Evolutionary conservation across 2,329 filamentous ascomycete species (phyloP), one percentile per base, ranked within the genome.

Genomic region (Alternaria sp.): DNA sequence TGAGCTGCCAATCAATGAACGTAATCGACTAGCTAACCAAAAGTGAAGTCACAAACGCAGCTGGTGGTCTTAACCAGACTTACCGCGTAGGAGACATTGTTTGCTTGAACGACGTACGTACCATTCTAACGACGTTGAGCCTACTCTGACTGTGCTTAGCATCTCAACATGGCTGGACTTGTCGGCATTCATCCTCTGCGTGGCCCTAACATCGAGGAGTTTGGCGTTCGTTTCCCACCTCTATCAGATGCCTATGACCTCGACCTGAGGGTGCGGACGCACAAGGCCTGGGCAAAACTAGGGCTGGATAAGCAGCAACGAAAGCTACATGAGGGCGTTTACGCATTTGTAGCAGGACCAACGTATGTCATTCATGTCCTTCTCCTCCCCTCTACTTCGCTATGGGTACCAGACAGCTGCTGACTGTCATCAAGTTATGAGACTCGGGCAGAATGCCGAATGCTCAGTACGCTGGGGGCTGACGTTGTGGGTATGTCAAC

Each of bases 401-500:
- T 54, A 59, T 43, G 18, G 18, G 12, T 27, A 18, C 44, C 11
- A 12, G 46, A 34, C 38, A 41, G 32, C 18, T 38, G 49, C 65
- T 75, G 61, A 66, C 30, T n/a, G 46, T 25, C 46, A 25, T 10
- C 51, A 55, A 86, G 84, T 50, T 90, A 89, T 71, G 88, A 90
- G 72, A 90, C 88, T 2, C 81, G 88, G 62, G 87, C 87, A 1
- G 88, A 90, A 73, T 89, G 87, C 70, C 83, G 87, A 18, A 85
- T 90, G 83, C 80, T 90, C 60, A 82, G 82, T 40, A 80, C 80
- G 49, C 76, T 90, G 7, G 88, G 89, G 7, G 88, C 87, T n/a
- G 88, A 90, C 70, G 80, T 90, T n/a, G 88, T 90, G 2, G 88
- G 88, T 14, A 90, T 91, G 89, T 89, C 86, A 32, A 90, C 89